A percentile compares a stretch with the other conserved stretches of the same genome.
Conservation (phyloP, 2,329 filamentous ascomycete species). For the Colletotrichum tamarilloi region DNA sequence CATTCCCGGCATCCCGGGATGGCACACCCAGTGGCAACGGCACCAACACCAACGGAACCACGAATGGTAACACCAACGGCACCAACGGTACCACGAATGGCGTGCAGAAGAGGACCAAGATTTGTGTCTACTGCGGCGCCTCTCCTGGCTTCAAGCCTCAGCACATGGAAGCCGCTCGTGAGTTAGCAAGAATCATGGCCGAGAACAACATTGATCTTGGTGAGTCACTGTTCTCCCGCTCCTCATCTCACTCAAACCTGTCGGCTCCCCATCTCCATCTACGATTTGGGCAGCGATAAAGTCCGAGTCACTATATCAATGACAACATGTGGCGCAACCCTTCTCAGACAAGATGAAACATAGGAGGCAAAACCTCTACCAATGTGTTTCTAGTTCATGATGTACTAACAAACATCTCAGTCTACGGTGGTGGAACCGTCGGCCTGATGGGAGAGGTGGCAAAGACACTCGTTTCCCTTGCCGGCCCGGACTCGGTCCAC, state of each 20-base stretch:
- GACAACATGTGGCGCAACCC: background rate
- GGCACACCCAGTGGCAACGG: constrained; percentile 40
- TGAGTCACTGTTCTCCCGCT: constrained; percentile 45
- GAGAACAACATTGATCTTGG: constrained; percentile 81
- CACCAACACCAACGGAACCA: constrained; percentile 39
- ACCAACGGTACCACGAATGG: constrained; percentile 42
- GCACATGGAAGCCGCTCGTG: constrained; percentile 82
- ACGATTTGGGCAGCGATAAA: background rate
- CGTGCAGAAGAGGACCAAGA: constrained; percentile 65
- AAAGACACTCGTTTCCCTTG: constrained; percentile 83
- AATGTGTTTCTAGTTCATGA: background rate
- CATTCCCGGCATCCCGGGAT: constrained; percentile 44
- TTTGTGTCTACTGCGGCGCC: constrained; percentile 96
- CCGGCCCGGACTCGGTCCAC: constrained; percentile 85
- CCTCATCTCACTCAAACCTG: background rate
- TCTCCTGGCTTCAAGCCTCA: constrained; percentile 76
- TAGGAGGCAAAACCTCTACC: background rate
- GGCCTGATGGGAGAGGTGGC: constrained; percentile 97
- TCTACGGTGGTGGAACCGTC: constrained; percentile 94
- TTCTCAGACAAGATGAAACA: constrained; percentile 3
- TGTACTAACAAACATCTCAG: constrained; percentile 50
- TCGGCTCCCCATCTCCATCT: background rate
- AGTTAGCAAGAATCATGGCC: constrained; percentile 80
- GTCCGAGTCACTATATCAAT: constrained; percentile 1
- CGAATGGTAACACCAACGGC: constrained; percentile 39